phyloP scores from a whole-genome alignment of 2,329 filamentous ascomycete genomes.

The Boeremia lycopersici region DNA sequence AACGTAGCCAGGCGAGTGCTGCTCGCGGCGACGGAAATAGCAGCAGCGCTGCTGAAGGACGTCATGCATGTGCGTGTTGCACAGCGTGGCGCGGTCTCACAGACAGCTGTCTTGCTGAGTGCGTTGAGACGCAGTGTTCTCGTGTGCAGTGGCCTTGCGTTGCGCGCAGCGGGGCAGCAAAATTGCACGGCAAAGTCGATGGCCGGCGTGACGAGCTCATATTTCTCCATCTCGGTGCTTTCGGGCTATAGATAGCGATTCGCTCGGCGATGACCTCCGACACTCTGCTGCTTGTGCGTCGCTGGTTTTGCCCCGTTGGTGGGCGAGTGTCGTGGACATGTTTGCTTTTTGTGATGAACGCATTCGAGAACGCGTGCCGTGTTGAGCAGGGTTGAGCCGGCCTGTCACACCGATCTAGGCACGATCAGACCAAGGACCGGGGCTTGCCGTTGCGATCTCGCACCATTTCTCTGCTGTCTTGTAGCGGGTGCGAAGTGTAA shows the following conservation, averaged over 20 bases:
- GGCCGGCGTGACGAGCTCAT: background rate
- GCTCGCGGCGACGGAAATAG: background rate
- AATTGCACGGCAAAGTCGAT: too few relatives aligned
- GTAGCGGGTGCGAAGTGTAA: too few relatives aligned
- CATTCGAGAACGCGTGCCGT: background rate
- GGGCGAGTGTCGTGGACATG: background rate
- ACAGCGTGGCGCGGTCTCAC: background rate
- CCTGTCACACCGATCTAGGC: slow-evolving; percentile 11
- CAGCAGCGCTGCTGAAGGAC: background rate
- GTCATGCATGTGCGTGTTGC: slow-evolving; percentile 9
- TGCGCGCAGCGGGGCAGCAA: background rate
- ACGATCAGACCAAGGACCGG: slow-evolving; percentile 1
- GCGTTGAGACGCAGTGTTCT: too few relatives aligned
- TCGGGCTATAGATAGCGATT: too few relatives aligned
- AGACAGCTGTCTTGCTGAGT: too few relatives aligned
- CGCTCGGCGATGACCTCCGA: too few relatives aligned
- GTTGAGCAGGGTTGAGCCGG: background rate
- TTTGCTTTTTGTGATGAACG: slow-evolving; percentile 20
- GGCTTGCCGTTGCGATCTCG: background rate
- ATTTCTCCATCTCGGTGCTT: background rate
- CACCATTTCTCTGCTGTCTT: too few relatives aligned
- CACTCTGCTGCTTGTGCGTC: background rate
- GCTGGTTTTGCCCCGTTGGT: slow-evolving; percentile 4
- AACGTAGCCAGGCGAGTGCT: background rate
- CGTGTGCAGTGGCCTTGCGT: background rate